These are phyloP conservation scores for Termitomyces sp. DNA, from an alignment of 768 basidiomycete species.

Conservation along the genomic window DNA sequence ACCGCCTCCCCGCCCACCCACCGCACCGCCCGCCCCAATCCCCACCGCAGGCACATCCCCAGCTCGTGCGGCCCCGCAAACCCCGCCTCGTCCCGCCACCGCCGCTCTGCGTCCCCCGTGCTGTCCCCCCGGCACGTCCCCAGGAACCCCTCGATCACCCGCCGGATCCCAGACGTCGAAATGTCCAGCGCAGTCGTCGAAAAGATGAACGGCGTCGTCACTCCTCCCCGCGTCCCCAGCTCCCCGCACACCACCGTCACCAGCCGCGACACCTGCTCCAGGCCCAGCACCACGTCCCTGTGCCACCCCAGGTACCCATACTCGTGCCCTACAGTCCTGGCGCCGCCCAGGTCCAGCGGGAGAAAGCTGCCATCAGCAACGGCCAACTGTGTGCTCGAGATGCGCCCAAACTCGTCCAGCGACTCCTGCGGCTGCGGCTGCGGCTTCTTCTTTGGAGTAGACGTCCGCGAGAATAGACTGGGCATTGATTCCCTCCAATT, in stretches of 20 bases:
- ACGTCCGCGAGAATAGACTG: constrained; percentile 71
- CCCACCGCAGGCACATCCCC: constrained; percentile 93
- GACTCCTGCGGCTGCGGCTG: too few relatives aligned
- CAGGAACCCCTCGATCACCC: constrained; percentile 82
- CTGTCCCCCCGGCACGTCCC: constrained; percentile 45
- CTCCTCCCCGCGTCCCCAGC: constrained; percentile 68
- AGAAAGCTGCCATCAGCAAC: constrained; percentile 52
- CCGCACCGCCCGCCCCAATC: constrained; percentile 74
- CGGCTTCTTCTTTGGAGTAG: constrained; percentile 47
- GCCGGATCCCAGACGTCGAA: constrained; percentile 65
- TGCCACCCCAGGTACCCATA: constrained; percentile 78
- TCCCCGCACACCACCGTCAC: constrained; percentile 70
- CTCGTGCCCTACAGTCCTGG: constrained; percentile 39
- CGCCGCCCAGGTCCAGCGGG: constrained; percentile 48
- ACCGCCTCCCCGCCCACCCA: constrained; percentile 67
- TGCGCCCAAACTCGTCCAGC: constrained; percentile 65
- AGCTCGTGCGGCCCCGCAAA: constrained; percentile 88
- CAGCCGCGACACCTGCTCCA: constrained; percentile 68
- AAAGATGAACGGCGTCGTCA: constrained; percentile 91
- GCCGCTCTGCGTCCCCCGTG: constrained; percentile 42
- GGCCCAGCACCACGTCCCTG: constrained; percentile 72
- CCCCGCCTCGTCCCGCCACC: constrained; percentile 76
- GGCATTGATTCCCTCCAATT: constrained; percentile 44
- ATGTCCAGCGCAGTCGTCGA: constrained; percentile 86
- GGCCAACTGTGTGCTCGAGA: constrained; percentile 39